Base-by-base conservation (phyloP, 352 stramenopile species). In the Phytophthora brassicae region DNA sequence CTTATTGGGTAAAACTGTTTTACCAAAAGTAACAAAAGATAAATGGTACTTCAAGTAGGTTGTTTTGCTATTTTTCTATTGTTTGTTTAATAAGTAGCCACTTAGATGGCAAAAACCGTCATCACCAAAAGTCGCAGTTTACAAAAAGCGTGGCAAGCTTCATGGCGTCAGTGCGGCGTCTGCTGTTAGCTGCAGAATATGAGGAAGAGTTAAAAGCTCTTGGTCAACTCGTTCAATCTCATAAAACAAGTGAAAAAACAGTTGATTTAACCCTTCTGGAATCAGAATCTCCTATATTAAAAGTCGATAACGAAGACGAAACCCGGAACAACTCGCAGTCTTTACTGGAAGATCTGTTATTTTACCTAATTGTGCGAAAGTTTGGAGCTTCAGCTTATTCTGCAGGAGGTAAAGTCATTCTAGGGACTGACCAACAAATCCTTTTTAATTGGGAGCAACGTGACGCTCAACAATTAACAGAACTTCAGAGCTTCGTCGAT, bases 341-440 rank as follows among this genome's bases (percentile, higher is more conserved):
- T 5, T 43, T 76, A 11, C 16, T 74, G 16, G 71, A 76, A 38
- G 71, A 79, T 41, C 19, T 79, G 11, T 48, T 79, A 12, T 19
- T 79, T 9, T 76, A 66, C 44, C 59, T 75, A 35, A 19, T 60
- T 3, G 23, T 70, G 20, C 64, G 56, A 33, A 54, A 64, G 13
- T 67, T 72, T 38, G 47, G 33, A 4, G 41, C 38, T 16, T 29
- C 36, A 9, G 16, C 11, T 4, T 38, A 47, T n/a, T 48, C 52
- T 26, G 46, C 39, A 35, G 50, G 38, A 41, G 36, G 16, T 33
- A 39, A 62, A 55, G 19, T 5, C 29, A 55, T 68, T 66, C 6
- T 66, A 26, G 48, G 43, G 4, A 16, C 59, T 22, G 49, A 58
- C 5, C 20, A 26, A 6, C 42, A 56, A n/a, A 44, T 24, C 0